phyloP scores from a whole-genome alignment of 805 yeast species.

The Saccharomycopsis fibuligera region DNA sequence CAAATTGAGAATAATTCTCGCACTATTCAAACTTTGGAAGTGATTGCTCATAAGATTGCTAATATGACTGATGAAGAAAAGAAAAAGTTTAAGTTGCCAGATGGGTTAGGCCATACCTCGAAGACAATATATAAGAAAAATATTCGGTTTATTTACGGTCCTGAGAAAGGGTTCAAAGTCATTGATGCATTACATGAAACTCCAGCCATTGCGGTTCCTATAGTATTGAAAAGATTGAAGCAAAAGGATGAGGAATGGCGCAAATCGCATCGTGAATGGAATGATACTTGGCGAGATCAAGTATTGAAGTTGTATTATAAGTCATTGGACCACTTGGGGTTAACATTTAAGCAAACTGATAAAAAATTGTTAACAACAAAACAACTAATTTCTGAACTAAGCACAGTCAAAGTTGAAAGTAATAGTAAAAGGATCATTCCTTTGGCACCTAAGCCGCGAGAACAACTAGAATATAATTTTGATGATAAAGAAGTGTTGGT shows the following conservation, averaged over 20 bases:
- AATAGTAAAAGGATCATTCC: conserved; percentile 55
- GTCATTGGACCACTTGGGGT: conserved; percentile 89
- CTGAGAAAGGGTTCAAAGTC: conserved; percentile 92
- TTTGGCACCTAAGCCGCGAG: conserved; percentile 63
- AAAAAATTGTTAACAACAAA: conserved; percentile 86
- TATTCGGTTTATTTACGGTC: conserved; percentile 85
- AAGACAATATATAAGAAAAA: conserved; percentile 90
- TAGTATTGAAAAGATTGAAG: conserved; percentile 84
- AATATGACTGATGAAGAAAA: conserved; percentile 91
- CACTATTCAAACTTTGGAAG: conserved; percentile 91
- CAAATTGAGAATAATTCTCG: conserved; percentile 92
- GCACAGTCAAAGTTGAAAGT: conserved; percentile 77
- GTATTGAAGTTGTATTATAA: conserved; percentile 93
- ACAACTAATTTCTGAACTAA: conserved; percentile 83
- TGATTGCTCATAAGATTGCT: conserved; percentile 88
- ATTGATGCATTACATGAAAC: conserved; percentile 92
- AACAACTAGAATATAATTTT: conserved; percentile 47
- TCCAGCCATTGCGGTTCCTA: conserved; percentile 93
- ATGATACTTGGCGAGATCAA: conserved; percentile 97
- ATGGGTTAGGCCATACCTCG: conserved; percentile 90
- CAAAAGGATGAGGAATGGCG: conserved; percentile 99
- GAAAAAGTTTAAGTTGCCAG: conserved; percentile 77
- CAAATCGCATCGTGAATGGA: conserved; percentile 97
- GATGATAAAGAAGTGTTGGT: conserved; percentile 50
- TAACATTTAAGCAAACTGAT: conserved; percentile 95